A percentile compares a stretch with the other conserved stretches of the same genome.
Conservation (phyloP, 148 eudicot species). For the Chenopodium berlandieri region DNA sequence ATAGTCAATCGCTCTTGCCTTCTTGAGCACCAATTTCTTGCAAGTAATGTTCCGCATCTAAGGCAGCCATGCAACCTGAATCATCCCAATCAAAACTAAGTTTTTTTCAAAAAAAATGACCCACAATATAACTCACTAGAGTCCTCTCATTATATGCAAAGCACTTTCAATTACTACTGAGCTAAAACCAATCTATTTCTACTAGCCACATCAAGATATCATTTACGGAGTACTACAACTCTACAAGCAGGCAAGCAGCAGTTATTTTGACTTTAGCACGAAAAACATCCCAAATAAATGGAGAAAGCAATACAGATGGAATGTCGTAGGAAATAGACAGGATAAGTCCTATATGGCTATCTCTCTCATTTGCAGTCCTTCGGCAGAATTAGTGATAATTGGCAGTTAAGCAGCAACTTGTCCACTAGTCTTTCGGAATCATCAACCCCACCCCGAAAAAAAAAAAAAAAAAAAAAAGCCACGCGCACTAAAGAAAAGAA, state of each 20-base stretch:
- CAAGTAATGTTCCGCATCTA: slow-evolving; percentile 84
- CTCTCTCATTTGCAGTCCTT: neutral
- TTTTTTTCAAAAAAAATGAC: neutral
- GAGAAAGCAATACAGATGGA: neutral
- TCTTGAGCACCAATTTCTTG: slow-evolving; percentile 72
- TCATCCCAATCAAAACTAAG: neutral
- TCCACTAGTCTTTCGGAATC: neutral
- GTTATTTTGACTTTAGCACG: neutral
- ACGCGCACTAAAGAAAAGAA: no score
- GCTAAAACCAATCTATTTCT: neutral
- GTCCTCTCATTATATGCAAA: neutral
- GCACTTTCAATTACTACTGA: neutral
- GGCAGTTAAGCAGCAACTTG: neutral
- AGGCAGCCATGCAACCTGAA: slow-evolving; percentile 90
- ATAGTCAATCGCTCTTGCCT: slow-evolving; percentile 66
- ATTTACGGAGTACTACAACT: neutral
- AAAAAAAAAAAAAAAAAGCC: no score
- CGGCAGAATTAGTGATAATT: neutral
- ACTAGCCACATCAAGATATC: neutral
- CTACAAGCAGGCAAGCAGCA: neutral
- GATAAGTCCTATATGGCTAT: neutral
- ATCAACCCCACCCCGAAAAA: no score
- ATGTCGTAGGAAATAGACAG: neutral
- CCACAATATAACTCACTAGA: neutral
- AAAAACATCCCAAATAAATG: neutral